Evolutionary conservation across 352 stramenopile species (phyloP).

Genomic region (Pythium coloratum): DNA sequence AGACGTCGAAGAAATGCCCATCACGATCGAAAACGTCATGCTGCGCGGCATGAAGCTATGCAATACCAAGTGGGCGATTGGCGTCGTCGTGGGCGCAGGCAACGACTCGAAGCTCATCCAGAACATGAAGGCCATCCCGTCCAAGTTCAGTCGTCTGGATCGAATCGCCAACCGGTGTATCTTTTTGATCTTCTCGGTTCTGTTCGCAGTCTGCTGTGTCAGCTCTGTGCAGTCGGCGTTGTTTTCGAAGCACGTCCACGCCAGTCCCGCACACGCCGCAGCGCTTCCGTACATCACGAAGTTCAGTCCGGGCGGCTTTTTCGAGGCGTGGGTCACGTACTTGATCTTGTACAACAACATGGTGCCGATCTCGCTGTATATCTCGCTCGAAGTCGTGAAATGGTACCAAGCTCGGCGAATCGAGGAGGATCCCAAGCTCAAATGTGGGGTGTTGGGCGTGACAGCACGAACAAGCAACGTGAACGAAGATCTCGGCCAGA

Average conservation of each 20-base stretch:
- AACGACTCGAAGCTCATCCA: constrained; percentile 84
- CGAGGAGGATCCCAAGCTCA: constrained; percentile 78
- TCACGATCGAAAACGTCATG: constrained; percentile 81
- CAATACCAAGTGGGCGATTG: constrained; percentile 82
- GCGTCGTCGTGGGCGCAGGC: constrained; percentile 74
- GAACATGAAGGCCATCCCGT: constrained; percentile 86
- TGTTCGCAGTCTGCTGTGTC: constrained; percentile 71
- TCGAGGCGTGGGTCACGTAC: constrained; percentile 76
- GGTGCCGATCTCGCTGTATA: constrained; percentile 97
- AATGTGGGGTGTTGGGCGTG: constrained; percentile 52
- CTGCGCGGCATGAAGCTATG: constrained; percentile 81
- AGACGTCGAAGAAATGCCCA: constrained; percentile 58
- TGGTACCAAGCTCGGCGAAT: constrained; percentile 94
- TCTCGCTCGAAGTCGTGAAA: constrained; percentile 96
- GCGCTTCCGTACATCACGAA: constrained; percentile 36
- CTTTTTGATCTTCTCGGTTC: constrained; percentile 78
- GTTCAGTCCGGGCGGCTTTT: constrained; percentile 40
- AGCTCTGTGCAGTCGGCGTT: constrained; percentile 59
- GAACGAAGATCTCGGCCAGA: constrained; percentile 95
- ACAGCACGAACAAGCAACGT: constrained; percentile 93
- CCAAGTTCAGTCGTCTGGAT: constrained; percentile 84
- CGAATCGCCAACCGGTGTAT: constrained; percentile 80
- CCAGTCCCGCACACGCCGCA: constrained; percentile 15
- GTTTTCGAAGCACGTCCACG: constrained; percentile 44
- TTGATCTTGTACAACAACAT: constrained; percentile 90